Base-by-base conservation (phyloP, 768 basidiomycete genomes). In the Lactarius psammicola region DNA sequence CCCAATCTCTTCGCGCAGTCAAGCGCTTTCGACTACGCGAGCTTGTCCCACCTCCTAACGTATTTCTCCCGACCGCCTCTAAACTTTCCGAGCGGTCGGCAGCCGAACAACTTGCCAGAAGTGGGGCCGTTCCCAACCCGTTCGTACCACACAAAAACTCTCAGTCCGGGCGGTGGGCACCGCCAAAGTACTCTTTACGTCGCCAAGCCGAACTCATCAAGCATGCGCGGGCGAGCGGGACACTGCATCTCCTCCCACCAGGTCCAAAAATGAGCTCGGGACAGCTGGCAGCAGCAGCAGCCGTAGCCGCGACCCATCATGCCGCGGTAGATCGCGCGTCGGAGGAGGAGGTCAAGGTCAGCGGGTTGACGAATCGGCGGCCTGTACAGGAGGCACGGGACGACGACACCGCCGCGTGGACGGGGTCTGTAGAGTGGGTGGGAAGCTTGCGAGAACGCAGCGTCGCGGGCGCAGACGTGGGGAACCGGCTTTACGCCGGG, bases 141-240 rank as follows among this genome's bases (percentile, higher is more conserved):
- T 93, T 94, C 75, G 72, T 92, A 49, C 82, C 90, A 5, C 80
- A 78, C 55, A 80, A 80, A 61, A 88, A 88, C 68, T 77, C 83
- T 0, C 77, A 80, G 56, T 84, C 85, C 0, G 85, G 84, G 26
- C 79, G 83, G 73, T 92, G 90, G 89, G 80, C 80, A 31, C 84
- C 86, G 0, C 81, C 92, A 13, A 84, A 82, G 66, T 87, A 89
- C 70, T 93, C 91, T 5, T 76, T 89, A 30, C 84, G 92, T 23
- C 84, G 85, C 38, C 92, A 94, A 74, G 89, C 89, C 13, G 88
- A 90, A 49, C 80, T 94, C 40, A 78, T 93, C 56, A 93, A 91
- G 78, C 81, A 81, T 59, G 92, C 92, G 4, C 83, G 83, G 65
- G 76, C 76, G 28, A 76, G 78, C 26, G 82, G 81, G 38, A 79